Conservation (phyloP, 2,329 filamentous ascomycete species). For the Penicillium concentricum region DNA sequence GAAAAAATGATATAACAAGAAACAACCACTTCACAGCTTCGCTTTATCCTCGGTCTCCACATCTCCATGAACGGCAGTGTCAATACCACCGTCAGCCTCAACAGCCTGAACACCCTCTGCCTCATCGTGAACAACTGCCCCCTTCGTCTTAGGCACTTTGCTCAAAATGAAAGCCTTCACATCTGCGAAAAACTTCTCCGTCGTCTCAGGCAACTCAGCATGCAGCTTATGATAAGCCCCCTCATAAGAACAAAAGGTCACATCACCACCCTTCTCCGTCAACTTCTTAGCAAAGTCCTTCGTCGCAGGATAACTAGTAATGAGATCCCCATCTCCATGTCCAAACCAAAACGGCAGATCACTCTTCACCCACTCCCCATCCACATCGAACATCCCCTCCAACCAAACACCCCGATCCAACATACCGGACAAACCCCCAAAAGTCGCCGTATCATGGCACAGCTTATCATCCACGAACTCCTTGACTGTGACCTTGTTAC, state of each 20-base stretch:
- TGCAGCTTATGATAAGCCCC: conserved; percentile 71
- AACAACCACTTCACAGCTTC: conserved; percentile 8
- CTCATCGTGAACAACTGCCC: neutral
- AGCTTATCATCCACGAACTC: conserved; percentile 65
- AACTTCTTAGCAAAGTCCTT: conserved; percentile 62
- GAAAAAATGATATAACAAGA: neutral
- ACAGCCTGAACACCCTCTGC: neutral
- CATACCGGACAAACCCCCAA: conserved; percentile 76
- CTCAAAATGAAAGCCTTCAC: conserved; percentile 64
- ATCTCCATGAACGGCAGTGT: neutral
- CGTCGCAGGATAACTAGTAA: conserved; percentile 65
- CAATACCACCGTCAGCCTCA: neutral
- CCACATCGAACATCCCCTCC: conserved; percentile 44
- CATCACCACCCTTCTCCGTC: conserved; percentile 67
- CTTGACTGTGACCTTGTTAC: conserved; percentile 64
- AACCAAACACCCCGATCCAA: conserved; percentile 69
- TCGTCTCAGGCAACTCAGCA: conserved; percentile 31
- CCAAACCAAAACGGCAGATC: conserved; percentile 66
- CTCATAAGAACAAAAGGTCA: conserved; percentile 69
- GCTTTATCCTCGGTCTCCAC: neutral
- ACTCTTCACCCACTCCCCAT: conserved; percentile 27
- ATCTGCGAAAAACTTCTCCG: conserved; percentile 51
- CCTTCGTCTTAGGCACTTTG: conserved; percentile 2
- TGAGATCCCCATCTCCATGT: conserved; percentile 73
- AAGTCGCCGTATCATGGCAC: conserved; percentile 78